Conservation (phyloP, 129 eudicot genomes). For the Flaveria robusta region DNA sequence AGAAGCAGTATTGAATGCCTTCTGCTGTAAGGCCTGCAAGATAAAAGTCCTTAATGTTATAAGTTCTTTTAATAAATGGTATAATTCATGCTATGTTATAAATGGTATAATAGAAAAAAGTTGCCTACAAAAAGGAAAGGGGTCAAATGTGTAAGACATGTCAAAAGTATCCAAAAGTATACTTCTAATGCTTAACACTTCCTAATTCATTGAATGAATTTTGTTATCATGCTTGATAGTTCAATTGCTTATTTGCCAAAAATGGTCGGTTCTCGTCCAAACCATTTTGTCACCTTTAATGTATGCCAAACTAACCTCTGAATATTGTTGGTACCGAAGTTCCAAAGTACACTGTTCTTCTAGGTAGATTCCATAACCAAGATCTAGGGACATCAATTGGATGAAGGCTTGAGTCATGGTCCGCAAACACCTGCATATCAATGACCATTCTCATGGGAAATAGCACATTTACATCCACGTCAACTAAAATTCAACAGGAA, state of each 20-base stretch:
- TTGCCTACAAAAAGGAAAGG: background rate
- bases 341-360: slow-evolving; percentile 92
- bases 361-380: slow-evolving; percentile 79
- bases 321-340: slow-evolving; percentile 78
- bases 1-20: slow-evolving; percentile 84
- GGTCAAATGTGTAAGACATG: background rate
- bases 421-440: slow-evolving; percentile 79
- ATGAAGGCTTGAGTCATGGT: slow-evolving; percentile 76
- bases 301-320: slow-evolving; percentile 53
- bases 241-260: background rate
- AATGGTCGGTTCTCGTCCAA: background rate
- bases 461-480: background rate
- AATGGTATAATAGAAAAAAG: background rate
- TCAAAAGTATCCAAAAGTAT: background rate
- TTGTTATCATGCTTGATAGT: background rate
- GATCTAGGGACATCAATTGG: slow-evolving; percentile 81
- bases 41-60: slow-evolving; percentile 17
- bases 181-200: background rate
- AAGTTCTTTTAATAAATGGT: background rate
- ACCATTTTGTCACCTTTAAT: background rate
- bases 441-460: background rate
- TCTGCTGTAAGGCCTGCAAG: slow-evolving; percentile 60
- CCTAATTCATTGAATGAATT: background rate
- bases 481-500: slow-evolving; percentile 4
- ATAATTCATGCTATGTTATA: background rate